A percentile compares a stretch with the other conserved stretches of the same genome.
Conservation (phyloP, 352 stramenopile species). For the Globisporangium alternatum region DNA sequence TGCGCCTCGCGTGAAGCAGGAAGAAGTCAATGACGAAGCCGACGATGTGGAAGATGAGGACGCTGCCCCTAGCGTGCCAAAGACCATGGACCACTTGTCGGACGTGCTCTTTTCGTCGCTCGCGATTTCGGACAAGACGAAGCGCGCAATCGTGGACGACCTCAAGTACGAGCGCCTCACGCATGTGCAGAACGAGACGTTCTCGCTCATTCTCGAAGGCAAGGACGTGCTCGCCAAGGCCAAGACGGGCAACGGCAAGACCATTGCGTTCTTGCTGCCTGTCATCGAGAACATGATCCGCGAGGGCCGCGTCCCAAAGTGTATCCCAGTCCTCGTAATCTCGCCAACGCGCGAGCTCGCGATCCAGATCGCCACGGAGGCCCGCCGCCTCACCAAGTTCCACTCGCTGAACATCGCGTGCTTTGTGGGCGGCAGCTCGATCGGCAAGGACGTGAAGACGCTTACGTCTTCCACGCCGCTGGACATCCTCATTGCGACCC, state of each 20-base stretch:
- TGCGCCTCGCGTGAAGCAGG: neutral
- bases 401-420: slow-evolving; percentile 63
- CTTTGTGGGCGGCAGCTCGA: slow-evolving; percentile 89
- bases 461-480: slow-evolving; percentile 39
- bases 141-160: slow-evolving; percentile 73
- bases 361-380: slow-evolving; percentile 93
- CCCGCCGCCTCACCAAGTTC: slow-evolving; percentile 83
- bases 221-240: slow-evolving; percentile 91
- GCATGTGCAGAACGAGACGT: slow-evolving; percentile 86
- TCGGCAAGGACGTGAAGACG: slow-evolving; percentile 57
- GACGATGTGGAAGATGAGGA: neutral
- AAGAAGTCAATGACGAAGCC: neutral
- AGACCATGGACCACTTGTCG: slow-evolving; percentile 31
- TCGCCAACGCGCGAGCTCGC: slow-evolving; percentile 95
- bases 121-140: slow-evolving; percentile 53
- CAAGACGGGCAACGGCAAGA: slow-evolving; percentile 91
- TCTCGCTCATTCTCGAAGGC: slow-evolving; percentile 65
- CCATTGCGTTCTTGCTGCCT: slow-evolving; percentile 82
- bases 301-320: slow-evolving; percentile 55
- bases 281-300: slow-evolving; percentile 78
- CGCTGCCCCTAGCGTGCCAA: slow-evolving; percentile 4
- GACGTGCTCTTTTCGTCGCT: slow-evolving; percentile 54
- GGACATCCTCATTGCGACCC: slow-evolving; percentile 96
- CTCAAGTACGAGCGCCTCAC: slow-evolving; percentile 89
- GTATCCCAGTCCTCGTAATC: slow-evolving; percentile 90